Evolutionary conservation across 2,329 filamentous ascomycete genomes (phyloP).

Genomic region (Microcyclosporella mali): DNA sequence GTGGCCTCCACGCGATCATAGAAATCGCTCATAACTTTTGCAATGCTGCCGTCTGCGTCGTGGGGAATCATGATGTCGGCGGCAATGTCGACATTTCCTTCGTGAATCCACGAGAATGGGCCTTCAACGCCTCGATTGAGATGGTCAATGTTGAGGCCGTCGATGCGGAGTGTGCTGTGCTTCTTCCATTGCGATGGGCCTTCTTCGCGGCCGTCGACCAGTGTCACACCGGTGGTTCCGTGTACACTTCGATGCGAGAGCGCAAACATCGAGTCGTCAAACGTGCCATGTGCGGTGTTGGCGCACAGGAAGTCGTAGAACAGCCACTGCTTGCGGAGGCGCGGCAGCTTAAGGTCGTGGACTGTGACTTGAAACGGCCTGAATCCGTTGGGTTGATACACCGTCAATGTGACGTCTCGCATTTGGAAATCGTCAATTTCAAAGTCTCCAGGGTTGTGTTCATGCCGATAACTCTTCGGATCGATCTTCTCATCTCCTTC

Average conservation of each 20-base stretch:
- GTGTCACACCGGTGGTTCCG: slow-evolving; percentile 61
- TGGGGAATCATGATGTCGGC: slow-evolving; percentile 91
- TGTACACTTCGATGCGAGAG: slow-evolving; percentile 92
- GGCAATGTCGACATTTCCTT: slow-evolving; percentile 94
- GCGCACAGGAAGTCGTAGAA: slow-evolving; percentile 97
- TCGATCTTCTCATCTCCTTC: slow-evolving; percentile 63
- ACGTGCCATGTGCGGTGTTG: slow-evolving; percentile 92
- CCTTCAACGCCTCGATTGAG: slow-evolving; percentile 88
- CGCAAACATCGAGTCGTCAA: slow-evolving; percentile 91
- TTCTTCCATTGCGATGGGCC: slow-evolving; percentile 83
- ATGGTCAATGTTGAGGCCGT: slow-evolving; percentile 91
- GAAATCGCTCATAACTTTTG: slow-evolving; percentile 93
- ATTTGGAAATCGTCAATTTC: slow-evolving; percentile 96
- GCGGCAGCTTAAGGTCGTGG: slow-evolving; percentile 88
- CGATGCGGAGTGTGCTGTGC: slow-evolving; percentile 84
- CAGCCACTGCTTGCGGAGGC: slow-evolving; percentile 89
- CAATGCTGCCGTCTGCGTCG: slow-evolving; percentile 80
- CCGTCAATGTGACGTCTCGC: slow-evolving; percentile 83
- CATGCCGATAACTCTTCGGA: slow-evolving; percentile 79
- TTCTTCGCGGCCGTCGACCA: slow-evolving; percentile 51
- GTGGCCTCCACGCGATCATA: slow-evolving; percentile 94
- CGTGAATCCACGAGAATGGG: slow-evolving; percentile 95
- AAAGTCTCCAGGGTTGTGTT: slow-evolving; percentile 87
- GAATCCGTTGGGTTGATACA: slow-evolving; percentile 85
- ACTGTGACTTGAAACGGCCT: slow-evolving; percentile 94